Base-by-base conservation (phyloP, 805 yeast genomes). In the Candida namnaoensis region DNA sequence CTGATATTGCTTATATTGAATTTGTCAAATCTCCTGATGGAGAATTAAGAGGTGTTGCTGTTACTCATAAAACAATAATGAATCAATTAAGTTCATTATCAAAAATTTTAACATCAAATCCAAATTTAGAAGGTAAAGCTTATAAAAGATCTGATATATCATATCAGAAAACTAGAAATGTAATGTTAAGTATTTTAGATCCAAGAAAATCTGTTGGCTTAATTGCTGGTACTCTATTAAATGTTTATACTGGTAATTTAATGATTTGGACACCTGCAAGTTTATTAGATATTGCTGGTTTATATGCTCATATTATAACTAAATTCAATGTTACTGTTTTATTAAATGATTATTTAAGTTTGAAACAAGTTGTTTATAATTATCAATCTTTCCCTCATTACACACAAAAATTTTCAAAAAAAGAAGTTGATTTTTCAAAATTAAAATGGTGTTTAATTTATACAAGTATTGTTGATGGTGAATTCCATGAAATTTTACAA, bases 1-100 rank as follows among this genome's bases (percentile, higher is more conserved):
- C 90, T 1, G 95, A 87, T 53, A 65, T 93, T 44, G 96, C 98
- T 0, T 93, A 93, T 54, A 90, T 93, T 12, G 99, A 93, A 62
- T 93, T 84, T 55, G 78, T 93, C 1, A 76, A 90, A 50, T 83
- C 95, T 2, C 95, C 97, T 0, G 76, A 85, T 26, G 98, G 98
- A 3, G 95, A 90, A 48, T 63, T 88, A 32, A 71, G 96, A 44
- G 99, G 99, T 14, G 95, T 93, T 32, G 96, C 95, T 1, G 74
- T 93, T 56, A 84, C 93, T 24, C 98, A 93, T 58, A 69, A 87
- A 44, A 88, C 96, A 0, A 75, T 93, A 7, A 72, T 84, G 56
- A 91, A 87, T 49, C 99, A 93, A 56, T 86, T 93, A 90, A 73
- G 76, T 46, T 75, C 87, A 38, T 55, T 93, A 24, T 73, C 83